Evolutionary conservation across 768 basidiomycete genomes (phyloP), one percentile per base, ranked within the genome.

Genomic region (Leucogyrophana mollusca): DNA sequence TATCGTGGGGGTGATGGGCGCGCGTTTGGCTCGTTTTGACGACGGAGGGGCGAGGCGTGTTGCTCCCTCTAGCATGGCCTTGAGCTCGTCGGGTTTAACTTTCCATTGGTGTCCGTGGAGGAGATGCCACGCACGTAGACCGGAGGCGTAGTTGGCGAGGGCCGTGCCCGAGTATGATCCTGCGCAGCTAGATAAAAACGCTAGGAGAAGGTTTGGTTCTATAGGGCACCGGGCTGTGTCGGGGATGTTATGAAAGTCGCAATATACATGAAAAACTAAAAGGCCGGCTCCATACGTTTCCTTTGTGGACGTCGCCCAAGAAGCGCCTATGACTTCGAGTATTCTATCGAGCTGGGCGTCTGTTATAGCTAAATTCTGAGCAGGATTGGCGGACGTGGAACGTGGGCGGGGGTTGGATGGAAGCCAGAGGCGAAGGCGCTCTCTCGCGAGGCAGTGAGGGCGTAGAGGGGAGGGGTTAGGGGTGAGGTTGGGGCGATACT

Each of bases 41-140:
- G 56, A 43, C 3, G 16, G 13, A 0, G 59, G 59, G 3, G 45
- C 16, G 5, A 55, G 30, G 1, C 23, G 9, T 0, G 14, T 16
- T 0, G 57, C 56, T 0, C 47, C 59, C 3, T 44, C 13, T 0
- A 64, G 22, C 2, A 59, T 32, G 2, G 51, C 37, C 1, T 64
- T 54, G 3, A 56, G 10, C 23, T 54, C 47, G 0, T 38, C 16
- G 3, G 34, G n/a, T 34, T 56, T 47, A 8, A 67, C 35, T 0
- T 8, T 14, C 74, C 73, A 78, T 0, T 14, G 14, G 0, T 66
- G 7, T 0, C 72, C 60, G 41, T 80, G 74, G 0, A 78, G 36
- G 0, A 69, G 56, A 50, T 80, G 76, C 77, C 76, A 80, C 3
- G 76, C 74, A 3, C 66, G 51, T 0, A 79, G 34, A 0, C 68